A percentile compares a stretch with the other conserved stretches of the same genome.
Evolutionary conservation across 495 filamentous ascomycete genomes (phyloP).

Genomic region (Penicillium longicatenatum): DNA sequence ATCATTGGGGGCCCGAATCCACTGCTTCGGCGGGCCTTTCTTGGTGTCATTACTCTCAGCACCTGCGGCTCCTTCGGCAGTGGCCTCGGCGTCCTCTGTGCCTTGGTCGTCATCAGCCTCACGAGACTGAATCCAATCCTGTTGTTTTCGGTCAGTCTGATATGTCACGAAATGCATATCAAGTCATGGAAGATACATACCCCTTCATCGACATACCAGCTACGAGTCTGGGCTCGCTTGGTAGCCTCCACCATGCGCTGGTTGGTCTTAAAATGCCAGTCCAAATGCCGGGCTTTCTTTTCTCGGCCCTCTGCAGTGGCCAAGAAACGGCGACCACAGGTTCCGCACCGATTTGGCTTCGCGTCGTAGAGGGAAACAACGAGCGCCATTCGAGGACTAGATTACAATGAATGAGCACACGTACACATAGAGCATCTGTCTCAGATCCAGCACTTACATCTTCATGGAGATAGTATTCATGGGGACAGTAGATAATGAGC

Average conservation of each 20-base stretch:
- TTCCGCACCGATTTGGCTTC: slow-evolving; percentile 80
- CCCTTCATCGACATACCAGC: slow-evolving; percentile 91
- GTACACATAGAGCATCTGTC: neutral
- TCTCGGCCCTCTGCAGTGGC: slow-evolving; percentile 74
- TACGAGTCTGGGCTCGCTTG: slow-evolving; percentile 80
- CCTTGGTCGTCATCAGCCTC: slow-evolving; percentile 69
- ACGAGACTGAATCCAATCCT: slow-evolving; percentile 87
- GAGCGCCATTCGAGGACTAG: slow-evolving; percentile 73
- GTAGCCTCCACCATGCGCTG: slow-evolving; percentile 81
- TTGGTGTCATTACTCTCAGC: slow-evolving; percentile 41
- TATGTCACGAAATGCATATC: slow-evolving; percentile 1
- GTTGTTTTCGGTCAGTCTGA: slow-evolving; percentile 11
- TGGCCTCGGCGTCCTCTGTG: slow-evolving; percentile 43
- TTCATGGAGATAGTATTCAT: slow-evolving; percentile 76
- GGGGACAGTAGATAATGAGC: slow-evolving; percentile 60
- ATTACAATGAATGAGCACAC: slow-evolving; percentile 31
- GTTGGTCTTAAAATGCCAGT: slow-evolving; percentile 97
- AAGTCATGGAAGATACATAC: slow-evolving; percentile 52
- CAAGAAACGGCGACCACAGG: slow-evolving; percentile 86
- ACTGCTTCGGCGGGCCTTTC: slow-evolving; percentile 67
- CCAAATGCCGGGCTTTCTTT: slow-evolving; percentile 89
- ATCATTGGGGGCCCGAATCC: slow-evolving; percentile 81
- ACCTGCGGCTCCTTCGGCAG: slow-evolving; percentile 33
- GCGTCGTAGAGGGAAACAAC: slow-evolving; percentile 74
- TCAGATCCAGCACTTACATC: slow-evolving; percentile 56